Evolutionary conservation across 352 stramenopile species (phyloP).

Genomic region (Ophiocytium majus): DNA sequence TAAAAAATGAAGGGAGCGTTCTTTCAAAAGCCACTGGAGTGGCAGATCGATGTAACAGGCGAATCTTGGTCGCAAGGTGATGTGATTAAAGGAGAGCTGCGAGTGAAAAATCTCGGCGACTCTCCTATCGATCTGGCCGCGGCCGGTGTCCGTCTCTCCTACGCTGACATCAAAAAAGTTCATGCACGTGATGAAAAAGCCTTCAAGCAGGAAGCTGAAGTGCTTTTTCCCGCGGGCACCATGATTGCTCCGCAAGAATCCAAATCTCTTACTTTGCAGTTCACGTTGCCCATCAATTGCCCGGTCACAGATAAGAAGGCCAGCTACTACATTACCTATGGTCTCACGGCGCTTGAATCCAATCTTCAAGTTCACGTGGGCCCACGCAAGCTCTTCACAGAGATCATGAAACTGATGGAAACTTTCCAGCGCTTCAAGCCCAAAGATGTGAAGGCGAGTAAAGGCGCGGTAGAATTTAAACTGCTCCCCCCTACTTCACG

Average conservation of each 20-base stretch:
- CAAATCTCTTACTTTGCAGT: neutral
- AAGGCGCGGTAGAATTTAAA: neutral
- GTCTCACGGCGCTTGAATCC: neutral
- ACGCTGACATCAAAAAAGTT: conserved; percentile 21
- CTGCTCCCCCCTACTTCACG: neutral
- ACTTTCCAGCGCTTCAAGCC: neutral
- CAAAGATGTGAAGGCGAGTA: neutral
- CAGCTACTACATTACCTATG: neutral
- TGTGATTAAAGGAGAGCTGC: neutral
- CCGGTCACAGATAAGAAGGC: conserved; percentile 9
- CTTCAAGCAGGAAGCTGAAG: neutral
- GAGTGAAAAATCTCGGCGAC: neutral
- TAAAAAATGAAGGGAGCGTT: conserved; percentile 19
- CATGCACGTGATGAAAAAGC: neutral
- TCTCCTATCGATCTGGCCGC: neutral
- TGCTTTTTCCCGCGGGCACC: neutral
- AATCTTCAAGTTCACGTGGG: neutral
- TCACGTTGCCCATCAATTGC: neutral
- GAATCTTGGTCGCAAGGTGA: neutral
- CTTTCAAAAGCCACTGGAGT: conserved; percentile 7
- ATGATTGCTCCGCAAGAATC: neutral
- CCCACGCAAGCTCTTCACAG: neutral
- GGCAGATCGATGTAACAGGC: neutral
- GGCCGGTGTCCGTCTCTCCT: neutral
- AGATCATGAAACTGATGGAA: neutral